These are phyloP conservation scores for Cyclotella distinguenda DNA, from an alignment of 108 stramenopile species.

Conservation along the genomic window DNA sequence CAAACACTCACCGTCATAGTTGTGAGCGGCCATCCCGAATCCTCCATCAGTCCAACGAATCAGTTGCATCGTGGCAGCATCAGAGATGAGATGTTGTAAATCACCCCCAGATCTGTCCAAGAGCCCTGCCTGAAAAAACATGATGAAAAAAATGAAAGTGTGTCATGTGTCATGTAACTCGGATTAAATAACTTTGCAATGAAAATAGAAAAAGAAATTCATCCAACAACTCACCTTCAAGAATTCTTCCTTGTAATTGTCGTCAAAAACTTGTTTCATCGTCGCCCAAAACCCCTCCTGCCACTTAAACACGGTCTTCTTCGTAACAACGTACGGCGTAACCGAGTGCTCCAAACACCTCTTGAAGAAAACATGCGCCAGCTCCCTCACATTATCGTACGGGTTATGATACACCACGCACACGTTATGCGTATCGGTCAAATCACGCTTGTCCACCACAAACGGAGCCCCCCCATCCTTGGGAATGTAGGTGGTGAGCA, in stretches of 20 bases:
- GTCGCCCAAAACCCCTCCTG: conserved; percentile 96
- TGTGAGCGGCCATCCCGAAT: conserved; percentile 97
- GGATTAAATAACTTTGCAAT: not conserved
- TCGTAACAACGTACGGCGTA: conserved; percentile 96
- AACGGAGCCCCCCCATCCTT: conserved; percentile 80
- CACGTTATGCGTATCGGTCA: conserved; percentile 92
- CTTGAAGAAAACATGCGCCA: conserved; percentile 93
- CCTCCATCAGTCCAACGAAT: conserved; percentile 98
- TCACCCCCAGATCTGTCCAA: conserved; percentile 89
- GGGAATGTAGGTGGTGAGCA: conserved; percentile 92
- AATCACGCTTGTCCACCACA: conserved; percentile 92
- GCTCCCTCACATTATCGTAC: conserved; percentile 90
- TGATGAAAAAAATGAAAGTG: too few relatives aligned
- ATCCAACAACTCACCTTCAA: conserved; percentile 37
- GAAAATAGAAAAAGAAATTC: not conserved
- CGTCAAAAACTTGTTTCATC: conserved; percentile 93
- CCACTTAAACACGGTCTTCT: conserved; percentile 99
- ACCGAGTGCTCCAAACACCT: conserved; percentile 87
- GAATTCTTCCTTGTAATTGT: conserved; percentile 83
- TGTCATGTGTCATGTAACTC: not conserved
- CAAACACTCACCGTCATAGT: conserved; percentile 91
- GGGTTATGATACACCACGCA: conserved; percentile 97
- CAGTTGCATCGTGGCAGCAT: conserved; percentile 98
- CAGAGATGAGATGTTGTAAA: conserved; percentile 92
- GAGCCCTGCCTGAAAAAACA: conserved; percentile 69